A percentile compares a stretch with the other conserved stretches of the same genome.
phyloP scores from a whole-genome alignment of 139 green algal genomes.

The Desmodesmus armatus region DNA sequence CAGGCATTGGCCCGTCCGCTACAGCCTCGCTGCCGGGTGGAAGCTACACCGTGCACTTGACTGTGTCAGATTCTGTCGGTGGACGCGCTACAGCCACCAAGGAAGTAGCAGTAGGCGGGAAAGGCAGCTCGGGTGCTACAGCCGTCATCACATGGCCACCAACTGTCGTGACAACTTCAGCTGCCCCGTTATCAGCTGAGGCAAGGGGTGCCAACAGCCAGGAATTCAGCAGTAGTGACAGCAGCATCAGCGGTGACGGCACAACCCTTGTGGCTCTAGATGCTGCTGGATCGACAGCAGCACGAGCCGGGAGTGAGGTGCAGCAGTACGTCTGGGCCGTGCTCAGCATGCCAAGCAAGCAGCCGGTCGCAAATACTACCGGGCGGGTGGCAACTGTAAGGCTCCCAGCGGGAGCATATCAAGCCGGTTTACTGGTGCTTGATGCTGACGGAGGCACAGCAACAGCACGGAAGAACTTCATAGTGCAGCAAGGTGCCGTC shows the following conservation, averaged over 20 bases:
- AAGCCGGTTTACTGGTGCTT: conserved; percentile 23
- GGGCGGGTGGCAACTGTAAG: background rate
- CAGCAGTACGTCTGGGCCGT: conserved; percentile 39
- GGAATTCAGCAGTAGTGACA: conserved; percentile 18
- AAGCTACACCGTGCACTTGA: conserved; percentile 15
- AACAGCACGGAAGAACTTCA: conserved; percentile 40
- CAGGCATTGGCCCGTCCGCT: background rate
- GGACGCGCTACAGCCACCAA: conserved; percentile 7
- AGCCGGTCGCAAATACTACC: conserved; percentile 33
- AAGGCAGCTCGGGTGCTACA: background rate
- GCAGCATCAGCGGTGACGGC: background rate
- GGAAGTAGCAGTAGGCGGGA: conserved; percentile 37
- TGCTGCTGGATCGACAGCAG: conserved; percentile 19
- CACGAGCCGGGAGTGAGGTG: background rate
- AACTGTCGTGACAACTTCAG: conserved; percentile 2
- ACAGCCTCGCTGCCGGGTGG: conserved; percentile 3
- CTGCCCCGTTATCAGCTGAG: too few relatives aligned
- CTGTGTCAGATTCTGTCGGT: conserved; percentile 21
- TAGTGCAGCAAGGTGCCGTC: conserved; percentile 17
- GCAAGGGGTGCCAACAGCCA: too few relatives aligned
- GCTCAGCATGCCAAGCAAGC: conserved; percentile 21
- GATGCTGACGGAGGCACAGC: conserved; percentile 31
- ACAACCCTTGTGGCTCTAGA: conserved; percentile 30
- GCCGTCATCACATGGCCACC: conserved; percentile 45
- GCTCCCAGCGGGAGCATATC: conserved; percentile 29